Conservation (phyloP, 2,329 filamentous ascomycete genomes). For the Hortaea sp. region DNA sequence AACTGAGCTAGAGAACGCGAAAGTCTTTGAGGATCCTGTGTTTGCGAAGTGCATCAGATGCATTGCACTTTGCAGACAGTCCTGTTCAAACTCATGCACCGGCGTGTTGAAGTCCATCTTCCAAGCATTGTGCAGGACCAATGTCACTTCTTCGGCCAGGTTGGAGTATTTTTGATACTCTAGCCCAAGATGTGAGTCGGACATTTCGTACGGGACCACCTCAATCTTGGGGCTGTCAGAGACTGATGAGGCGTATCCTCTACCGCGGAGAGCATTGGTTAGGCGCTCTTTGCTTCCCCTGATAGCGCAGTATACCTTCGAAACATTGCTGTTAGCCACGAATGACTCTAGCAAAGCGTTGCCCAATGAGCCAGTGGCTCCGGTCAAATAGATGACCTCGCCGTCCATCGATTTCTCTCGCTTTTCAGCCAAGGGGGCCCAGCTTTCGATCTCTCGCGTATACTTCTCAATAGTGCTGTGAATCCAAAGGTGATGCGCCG, state of each 20-base stretch:
- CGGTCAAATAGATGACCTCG: constrained; percentile 17
- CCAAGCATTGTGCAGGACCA: constrained; percentile 29
- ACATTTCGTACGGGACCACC: constrained; percentile 11
- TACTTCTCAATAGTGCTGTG: neutral
- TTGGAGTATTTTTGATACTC: constrained; percentile 10
- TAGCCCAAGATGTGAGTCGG: constrained; percentile 14
- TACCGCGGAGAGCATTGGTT: constrained; percentile 10
- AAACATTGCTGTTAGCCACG: constrained; percentile 15
- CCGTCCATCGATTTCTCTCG: neutral
- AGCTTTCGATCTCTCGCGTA: neutral
- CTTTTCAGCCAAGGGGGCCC: neutral
- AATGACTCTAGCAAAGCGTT: constrained; percentile 23
- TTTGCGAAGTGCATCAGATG: neutral
- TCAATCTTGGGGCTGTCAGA: neutral
- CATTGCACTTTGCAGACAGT: neutral
- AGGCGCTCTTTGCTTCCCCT: constrained; percentile 13
- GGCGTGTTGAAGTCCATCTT: constrained; percentile 29
- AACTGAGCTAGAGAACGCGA: constrained; percentile 20
- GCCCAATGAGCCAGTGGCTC: constrained; percentile 27
- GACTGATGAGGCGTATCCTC: constrained; percentile 11
- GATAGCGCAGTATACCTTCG: constrained; percentile 21
- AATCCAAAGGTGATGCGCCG: neutral
- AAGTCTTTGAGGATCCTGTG: neutral
- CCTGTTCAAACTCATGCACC: neutral
- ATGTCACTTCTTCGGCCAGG: constrained; percentile 12